A percentile compares a stretch with the other conserved stretches of the same genome.
Evolutionary conservation across 2,329 filamentous ascomycete species (phyloP).

Genomic region (Arthrobotrys musiformis): DNA sequence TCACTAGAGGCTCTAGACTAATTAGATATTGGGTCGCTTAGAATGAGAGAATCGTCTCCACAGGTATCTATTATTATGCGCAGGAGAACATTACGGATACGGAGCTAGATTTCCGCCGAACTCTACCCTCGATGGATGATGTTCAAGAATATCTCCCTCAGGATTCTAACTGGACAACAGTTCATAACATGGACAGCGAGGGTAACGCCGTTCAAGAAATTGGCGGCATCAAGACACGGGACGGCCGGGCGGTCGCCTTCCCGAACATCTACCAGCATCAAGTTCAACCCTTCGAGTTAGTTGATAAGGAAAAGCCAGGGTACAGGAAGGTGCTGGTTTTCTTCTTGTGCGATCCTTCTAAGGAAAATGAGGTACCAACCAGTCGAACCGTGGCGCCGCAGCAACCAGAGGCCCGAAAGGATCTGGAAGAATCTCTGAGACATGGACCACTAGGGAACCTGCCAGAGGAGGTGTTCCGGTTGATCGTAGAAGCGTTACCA

Average conservation of each 20-base stretch:
- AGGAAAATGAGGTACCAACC: constrained; percentile 23
- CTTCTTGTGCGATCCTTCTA: constrained; percentile 59
- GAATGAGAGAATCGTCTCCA: constrained; percentile 74
- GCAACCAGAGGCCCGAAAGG: constrained; percentile 36
- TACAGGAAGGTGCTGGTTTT: constrained; percentile 51
- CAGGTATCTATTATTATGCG: constrained; percentile 73
- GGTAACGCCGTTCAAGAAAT: constrained; percentile 41
- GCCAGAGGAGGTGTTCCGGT: constrained; percentile 55
- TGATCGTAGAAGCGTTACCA: constrained; percentile 55
- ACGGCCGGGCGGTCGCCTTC: constrained; percentile 44
- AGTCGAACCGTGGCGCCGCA: constrained; percentile 39
- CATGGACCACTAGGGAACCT: constrained; percentile 28
- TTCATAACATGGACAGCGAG: constrained; percentile 30
- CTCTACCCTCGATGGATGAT: constrained; percentile 16
- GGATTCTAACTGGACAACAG: constrained; percentile 32
- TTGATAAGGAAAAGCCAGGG: constrained; percentile 37
- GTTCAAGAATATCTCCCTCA: constrained; percentile 12
- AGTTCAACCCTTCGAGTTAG: constrained; percentile 54
- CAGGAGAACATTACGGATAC: constrained; percentile 70
- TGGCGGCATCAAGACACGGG: constrained; percentile 30
- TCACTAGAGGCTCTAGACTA: not conserved
- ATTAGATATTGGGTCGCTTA: constrained; percentile 42
- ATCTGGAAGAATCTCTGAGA: constrained; percentile 25
- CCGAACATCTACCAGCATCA: constrained; percentile 52
- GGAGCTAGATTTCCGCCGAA: constrained; percentile 67